Evolutionary conservation across 805 yeast genomes (phyloP), one percentile per base, ranked within the genome.

Genomic region (Spathaspora passalidarum): DNA sequence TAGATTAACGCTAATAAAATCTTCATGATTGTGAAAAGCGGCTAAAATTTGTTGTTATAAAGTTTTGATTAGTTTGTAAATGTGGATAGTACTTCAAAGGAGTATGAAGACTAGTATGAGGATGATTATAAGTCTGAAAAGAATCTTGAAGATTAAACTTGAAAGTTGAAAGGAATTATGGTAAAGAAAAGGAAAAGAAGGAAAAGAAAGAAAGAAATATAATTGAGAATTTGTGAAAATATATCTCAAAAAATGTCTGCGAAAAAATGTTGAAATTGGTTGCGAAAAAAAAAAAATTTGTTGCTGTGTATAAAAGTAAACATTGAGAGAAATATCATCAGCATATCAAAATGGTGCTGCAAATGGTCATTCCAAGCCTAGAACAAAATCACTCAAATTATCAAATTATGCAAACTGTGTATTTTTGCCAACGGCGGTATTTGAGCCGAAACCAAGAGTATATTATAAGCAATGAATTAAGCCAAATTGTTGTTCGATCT

Each of bases 61-160:
- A 36, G 5, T 13, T 17, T 42, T 35, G 16, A 13, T 17, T 38
- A 29, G 14, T 29, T 29, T 29, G n/a, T n/a, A 29, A 29, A 10
- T 29, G 3, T 14, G 16, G 3, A 8, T 29, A 29, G 16, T 9
- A 11, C 44, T 40, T 44, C 44, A 44, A 25, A 40, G 32, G 11
- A 44, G 26, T n/a, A 44, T 17, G 47, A 44, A 40, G 47, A 44
- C 35, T 32, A 44, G 32, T 9, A 36, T n/a, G 11, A 44, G 5
- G 7, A 44, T 36, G 13, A 44, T 21, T 7, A 44, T 38, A 8
- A 43, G 11, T 18, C 32, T 38, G 32, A 43, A 17, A n/a, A 18
- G 20, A 16, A 43, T 43, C 21, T 38, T 29, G 42, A 37, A 42
- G 9, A 14, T 18, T 11, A 23, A 9, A 4, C 23, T 23, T 29